Conservation (phyloP, 2,329 filamentous ascomycete species). For the Xylariaceae sp. region DNA sequence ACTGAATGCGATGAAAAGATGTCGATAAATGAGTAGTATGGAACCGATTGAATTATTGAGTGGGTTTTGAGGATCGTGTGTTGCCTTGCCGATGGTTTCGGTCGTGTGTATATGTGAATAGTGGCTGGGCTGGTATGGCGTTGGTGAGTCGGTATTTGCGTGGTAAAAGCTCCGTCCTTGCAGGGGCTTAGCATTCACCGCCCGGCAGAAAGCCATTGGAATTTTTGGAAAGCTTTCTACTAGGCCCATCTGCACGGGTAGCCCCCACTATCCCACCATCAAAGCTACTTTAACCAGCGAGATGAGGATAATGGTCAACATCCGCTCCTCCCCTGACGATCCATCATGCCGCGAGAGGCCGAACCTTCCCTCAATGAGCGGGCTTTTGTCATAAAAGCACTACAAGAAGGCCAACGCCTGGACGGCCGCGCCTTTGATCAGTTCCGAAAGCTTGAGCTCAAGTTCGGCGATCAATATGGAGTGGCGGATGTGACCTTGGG, state of each 20-base stretch:
- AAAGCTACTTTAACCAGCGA: conserved; percentile 9
- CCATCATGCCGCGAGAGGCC: conserved; percentile 85
- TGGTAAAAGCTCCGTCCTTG: conserved; percentile 25
- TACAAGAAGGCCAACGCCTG: conserved; percentile 79
- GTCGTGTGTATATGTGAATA: background rate
- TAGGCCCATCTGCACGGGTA: conserved; percentile 26
- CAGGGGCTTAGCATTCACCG: conserved; percentile 47
- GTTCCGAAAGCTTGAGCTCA: conserved; percentile 77
- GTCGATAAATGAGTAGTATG: background rate
- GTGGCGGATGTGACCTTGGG: conserved; percentile 86
- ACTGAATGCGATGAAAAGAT: background rate
- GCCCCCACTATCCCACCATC: conserved; percentile 35
- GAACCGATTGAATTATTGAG: background rate
- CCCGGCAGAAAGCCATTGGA: conserved; percentile 54
- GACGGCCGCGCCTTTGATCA: conserved; percentile 84
- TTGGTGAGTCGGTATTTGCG: background rate
- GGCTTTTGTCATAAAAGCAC: conserved; percentile 81
- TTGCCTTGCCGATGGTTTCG: background rate
- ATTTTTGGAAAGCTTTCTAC: conserved; percentile 28
- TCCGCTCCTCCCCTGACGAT: conserved; percentile 21
- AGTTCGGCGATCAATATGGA: conserved; percentile 90
- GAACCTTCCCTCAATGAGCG: conserved; percentile 90
- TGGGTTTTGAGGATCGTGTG: background rate
- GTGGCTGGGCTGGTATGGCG: background rate
- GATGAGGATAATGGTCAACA: conserved; percentile 30